Base-by-base conservation (phyloP, 495 filamentous ascomycete genomes). In the Aspergillus asperescens region DNA sequence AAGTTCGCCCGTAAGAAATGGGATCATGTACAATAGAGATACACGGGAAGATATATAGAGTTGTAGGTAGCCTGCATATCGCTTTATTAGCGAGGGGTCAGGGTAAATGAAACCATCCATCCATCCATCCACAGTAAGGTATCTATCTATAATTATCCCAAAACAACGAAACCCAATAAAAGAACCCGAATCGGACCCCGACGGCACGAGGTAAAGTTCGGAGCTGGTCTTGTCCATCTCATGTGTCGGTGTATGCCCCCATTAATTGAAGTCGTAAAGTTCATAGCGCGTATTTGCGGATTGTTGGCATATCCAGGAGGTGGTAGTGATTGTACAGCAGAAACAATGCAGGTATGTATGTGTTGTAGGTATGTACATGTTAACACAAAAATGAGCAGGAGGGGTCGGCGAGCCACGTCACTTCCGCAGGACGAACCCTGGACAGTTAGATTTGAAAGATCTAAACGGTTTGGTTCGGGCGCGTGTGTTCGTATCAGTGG, bases 401-500 rank as follows among this genome's bases (percentile, higher is more conserved):
- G 12, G 16, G 10, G 16, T 50, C 6, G 18, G 15, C 25, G 10
- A 49, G 5, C 12, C 16, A 19, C 8, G 15, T 44, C 35, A 45
- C 1, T n/a, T 23, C 12, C 7, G 39, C 38, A 15, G 25, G 16
- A 24, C 24, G 3, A 13, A 25, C 4, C 13, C 32, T 12, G 7
- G 5, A 12, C 13, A 35, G 9, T 10, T 31, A 12, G 10, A 32
- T 5, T 32, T 7, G 3, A 9, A 7, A 32, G 29, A 32, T 16
- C 32, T 1, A 4, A 16, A 5, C 32, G 25, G 9, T 28, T 4
- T 35, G 13, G 15, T 20, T 22, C 6, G 1, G 15, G 7, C 0
- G 15, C 6, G 23, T 28, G 25, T n/a, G 22, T 16, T 7, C 13
- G 22, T 4, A 46, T 62, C 39, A 62, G 27, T 58, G 59, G 40